Base-by-base conservation (phyloP, 768 basidiomycete genomes). In the Boletales sp. region DNA sequence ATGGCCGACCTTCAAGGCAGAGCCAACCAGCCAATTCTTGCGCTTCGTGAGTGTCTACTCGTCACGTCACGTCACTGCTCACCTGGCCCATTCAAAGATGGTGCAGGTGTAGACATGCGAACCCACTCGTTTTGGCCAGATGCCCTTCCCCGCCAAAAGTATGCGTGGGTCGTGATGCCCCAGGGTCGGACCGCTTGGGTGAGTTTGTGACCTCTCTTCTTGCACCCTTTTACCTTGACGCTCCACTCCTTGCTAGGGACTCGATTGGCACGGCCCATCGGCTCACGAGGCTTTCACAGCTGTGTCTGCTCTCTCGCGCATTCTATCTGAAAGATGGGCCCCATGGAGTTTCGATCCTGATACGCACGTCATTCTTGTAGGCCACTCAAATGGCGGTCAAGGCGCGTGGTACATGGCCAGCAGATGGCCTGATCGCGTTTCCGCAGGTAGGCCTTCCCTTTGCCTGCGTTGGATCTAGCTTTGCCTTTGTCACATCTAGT, bases 381-480 rank as follows among this genome's bases (percentile, higher is more conserved):
- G 94, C 0, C 93, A 97, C 63, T 94, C 92, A 3, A 97, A 97
- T 64, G 93, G 93, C 27, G 93, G 92, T 12, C 94, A 94, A 66
- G 93, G 93, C 0, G 75, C 84, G 2, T 93, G 90, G 88, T 84
- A 91, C 64, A 61, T 87, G 15, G 82, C 87, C 13, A 77, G 83
- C 24, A 74, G 87, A 54, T 87, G 80, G 66, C 92, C 94, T 1
- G 91, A 94, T 63, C 75, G 78, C 47, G 80, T 87, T 11, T 57
- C 84, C 9, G 85, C 78, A 45, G 81, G 85, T 84, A 52, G 43
- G 69, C 57, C 56, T 54, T 53, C 43, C 56, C 19, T 0, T 13
- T 1, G 2, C 11, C 24, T 12, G 42, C 19, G n/a, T 10, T 40
- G 31, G 40, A 41, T 30, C 12, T n/a, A 38, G 9, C 11, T 19